Evolutionary conservation across 768 basidiomycete species (phyloP), one percentile per base, ranked within the genome.

Genomic region (Lanmaoa pseudosensibilis): DNA sequence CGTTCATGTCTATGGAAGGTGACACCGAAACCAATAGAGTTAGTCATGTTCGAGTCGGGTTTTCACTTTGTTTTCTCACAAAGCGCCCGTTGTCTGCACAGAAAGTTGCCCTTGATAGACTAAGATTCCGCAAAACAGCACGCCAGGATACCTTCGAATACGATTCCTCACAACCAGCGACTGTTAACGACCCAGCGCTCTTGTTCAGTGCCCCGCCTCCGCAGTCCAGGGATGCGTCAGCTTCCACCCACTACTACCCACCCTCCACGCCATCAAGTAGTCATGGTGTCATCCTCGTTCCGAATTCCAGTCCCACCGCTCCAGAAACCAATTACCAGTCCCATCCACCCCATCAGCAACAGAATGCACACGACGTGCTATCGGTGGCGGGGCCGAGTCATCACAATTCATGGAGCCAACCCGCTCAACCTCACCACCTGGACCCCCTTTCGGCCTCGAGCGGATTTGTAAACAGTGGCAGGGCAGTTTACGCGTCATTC

Each of bases 151-250:
- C 55, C 63, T 59, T 60, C 46, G 62, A 64, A 49, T 46, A 40
- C 59, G 65, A 59, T 50, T 60, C 69, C 19, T 80, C 80, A 56
- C 85, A 82, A 5, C 54, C 81, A 21, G 84, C 86, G 69, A 82
- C 84, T 55, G 76, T 83, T 63, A 87, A 89, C 75, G 85, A 79
- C 47, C 85, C 85, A 30, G 71, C 83, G 33, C 61, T 62, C 39
- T 46, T 66, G 52, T 64, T 65, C 40, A 59, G 43, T 37, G 56
- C 62, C 15, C 84, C 79, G 56, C 86, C 86, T 9, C 45, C 80
- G 37, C 90, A 92, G 75, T 88, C 88, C 57, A 82, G 89, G 64
- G 90, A 92, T 77, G 88, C 81, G 43, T 87, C 86, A n/a, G 72
- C 83, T 38, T 66, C 80, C 71, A 84, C 86, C 54, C 83, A 82